phyloP scores from a whole-genome alignment of 352 stramenopile species.

The Blastocystis sp. region DNA sequence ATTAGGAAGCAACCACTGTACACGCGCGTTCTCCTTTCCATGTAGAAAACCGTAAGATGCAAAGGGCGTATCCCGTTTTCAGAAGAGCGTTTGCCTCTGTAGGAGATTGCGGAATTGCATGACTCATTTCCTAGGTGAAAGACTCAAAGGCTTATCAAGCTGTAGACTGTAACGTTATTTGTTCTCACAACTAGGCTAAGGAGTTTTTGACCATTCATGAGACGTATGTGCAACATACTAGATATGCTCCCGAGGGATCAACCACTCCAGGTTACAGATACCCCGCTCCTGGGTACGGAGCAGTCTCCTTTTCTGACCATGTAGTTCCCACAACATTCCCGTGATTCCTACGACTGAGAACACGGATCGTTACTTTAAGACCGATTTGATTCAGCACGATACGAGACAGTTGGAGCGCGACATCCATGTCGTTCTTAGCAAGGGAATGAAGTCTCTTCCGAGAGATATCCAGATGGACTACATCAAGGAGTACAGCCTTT shows the following conservation, averaged over 20 bases:
- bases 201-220: slow-evolving; percentile 18
- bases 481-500: slow-evolving; percentile 4
- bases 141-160: slow-evolving; percentile 46
- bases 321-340: slow-evolving; percentile 6
- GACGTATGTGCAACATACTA: slow-evolving; percentile 29
- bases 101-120: background rate
- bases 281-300: slow-evolving; percentile 22
- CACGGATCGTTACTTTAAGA: slow-evolving; percentile 43
- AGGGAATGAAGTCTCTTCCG: slow-evolving; percentile 41
- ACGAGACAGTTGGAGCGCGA: slow-evolving; percentile 29
- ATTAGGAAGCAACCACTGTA: slow-evolving; percentile 18
- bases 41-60: slow-evolving; percentile 3
- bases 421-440: slow-evolving; percentile 42
- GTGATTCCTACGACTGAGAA: slow-evolving; percentile 36
- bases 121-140: slow-evolving; percentile 30
- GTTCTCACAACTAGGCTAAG: background rate
- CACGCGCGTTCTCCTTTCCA: background rate
- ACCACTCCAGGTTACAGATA: slow-evolving; percentile 35
- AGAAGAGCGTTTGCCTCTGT: slow-evolving; percentile 43
- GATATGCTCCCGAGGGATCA: slow-evolving; percentile 43
- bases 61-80: slow-evolving; percentile 31
- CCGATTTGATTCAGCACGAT: slow-evolving; percentile 49
- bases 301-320: background rate
- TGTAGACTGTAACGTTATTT: background rate
- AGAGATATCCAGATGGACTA: background rate